Evolutionary conservation across 495 filamentous ascomycete species (phyloP), one percentile per base, ranked within the genome.

Genomic region (Parathielavia hyrcaniae): DNA sequence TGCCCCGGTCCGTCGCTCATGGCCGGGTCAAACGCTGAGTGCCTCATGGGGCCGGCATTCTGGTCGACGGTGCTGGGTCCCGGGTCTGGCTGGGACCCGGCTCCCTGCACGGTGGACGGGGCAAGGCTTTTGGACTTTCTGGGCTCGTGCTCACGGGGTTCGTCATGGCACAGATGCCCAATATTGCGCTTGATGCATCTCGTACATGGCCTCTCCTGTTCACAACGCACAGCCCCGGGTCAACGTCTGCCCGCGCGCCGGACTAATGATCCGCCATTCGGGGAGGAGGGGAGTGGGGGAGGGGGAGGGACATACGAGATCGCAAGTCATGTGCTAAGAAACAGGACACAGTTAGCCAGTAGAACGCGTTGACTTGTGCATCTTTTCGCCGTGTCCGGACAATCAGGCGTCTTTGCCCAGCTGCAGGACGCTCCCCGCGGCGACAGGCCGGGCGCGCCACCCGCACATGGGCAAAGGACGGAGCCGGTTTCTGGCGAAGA

Each of bases 111-210:
- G 17, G 77, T 71, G 41, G 81, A 81, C 55, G 81, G 77, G 34
- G 81, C 86, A 53, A 79, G 76, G 64, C 78, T 81, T 71, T 90
- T 92, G 59, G 77, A 69, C 69, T 85, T 80, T 62, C 83, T 88
- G 69, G 77, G 71, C 62, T 79, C 78, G 51, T 73, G 63, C 43
- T 95, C 95, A 73, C 95, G 85, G 57, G 91, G 91, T 74, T 97
- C 93, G 71, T 99, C 93, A 76, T 97, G 93, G 75, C 93, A 99
- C 56, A 99, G 78, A 79, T 97, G 93, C 63, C 92, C 93, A 71
- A 99, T 99, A 78, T 95, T 95, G 67, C 93, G 87, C 74, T 97
- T 97, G 77, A 99, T 89, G 80, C 93, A 99, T 76, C 93, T 85
- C 56, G 89, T 89, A 81, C 93, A 99, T 52, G 93, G 93, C 68